A percentile compares a stretch with the other conserved stretches of the same genome.
These are phyloP conservation scores for Talaromyces wortmannii DNA, from an alignment of 495 filamentous ascomycete genomes.

Conservation along the genomic window DNA sequence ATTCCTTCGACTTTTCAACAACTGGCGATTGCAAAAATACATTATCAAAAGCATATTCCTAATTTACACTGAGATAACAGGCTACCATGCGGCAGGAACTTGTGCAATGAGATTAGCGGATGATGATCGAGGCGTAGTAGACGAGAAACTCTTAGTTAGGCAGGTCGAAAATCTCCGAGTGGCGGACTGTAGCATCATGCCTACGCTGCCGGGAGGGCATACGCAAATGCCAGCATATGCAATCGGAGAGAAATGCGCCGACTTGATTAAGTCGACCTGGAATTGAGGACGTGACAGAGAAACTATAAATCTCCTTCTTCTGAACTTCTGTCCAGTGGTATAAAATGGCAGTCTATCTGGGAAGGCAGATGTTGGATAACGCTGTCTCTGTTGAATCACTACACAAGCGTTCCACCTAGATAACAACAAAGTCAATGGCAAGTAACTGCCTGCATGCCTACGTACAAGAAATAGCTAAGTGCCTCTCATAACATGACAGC, in stretches of 20 bases:
- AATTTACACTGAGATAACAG: slow-evolving; percentile 7
- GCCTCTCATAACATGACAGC: too few relatives aligned
- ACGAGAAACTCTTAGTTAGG: slow-evolving; percentile 43
- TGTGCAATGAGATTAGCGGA: slow-evolving; percentile 44
- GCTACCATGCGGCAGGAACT: slow-evolving; percentile 46
- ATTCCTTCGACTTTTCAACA: neutral
- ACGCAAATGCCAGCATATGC: slow-evolving; percentile 55
- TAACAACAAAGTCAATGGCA: too few relatives aligned
- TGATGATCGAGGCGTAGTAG: slow-evolving; percentile 46
- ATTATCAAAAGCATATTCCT: neutral
- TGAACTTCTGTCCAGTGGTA: too few relatives aligned
- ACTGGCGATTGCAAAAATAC: too few relatives aligned
- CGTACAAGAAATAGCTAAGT: too few relatives aligned
- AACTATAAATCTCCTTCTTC: too few relatives aligned
- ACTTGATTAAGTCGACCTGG: slow-evolving; percentile 43
- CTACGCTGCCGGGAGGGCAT: slow-evolving; percentile 46
- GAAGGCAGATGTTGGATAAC: too few relatives aligned
- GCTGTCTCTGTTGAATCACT: too few relatives aligned
- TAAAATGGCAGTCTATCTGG: too few relatives aligned
- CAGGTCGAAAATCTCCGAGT: slow-evolving; percentile 47
- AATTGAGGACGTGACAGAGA: too few relatives aligned
- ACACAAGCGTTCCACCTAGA: too few relatives aligned
- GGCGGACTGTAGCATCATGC: slow-evolving; percentile 53
- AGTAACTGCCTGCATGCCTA: too few relatives aligned
- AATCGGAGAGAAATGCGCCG: slow-evolving; percentile 52